Conservation (phyloP, 1,284 basidiomycete genomes). For the Baeospora myosura region DNA sequence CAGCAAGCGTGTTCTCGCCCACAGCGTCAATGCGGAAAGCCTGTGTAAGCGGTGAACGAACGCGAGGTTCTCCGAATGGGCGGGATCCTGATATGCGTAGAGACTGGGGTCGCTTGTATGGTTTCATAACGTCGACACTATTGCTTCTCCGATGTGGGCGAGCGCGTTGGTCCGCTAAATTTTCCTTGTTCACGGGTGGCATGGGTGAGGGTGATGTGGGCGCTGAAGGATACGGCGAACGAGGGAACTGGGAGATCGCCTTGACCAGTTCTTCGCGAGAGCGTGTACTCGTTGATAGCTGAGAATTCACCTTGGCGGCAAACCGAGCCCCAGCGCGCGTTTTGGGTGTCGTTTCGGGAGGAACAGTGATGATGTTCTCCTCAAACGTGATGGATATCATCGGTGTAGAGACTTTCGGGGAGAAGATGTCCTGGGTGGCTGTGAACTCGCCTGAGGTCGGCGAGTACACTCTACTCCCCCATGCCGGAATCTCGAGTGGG, state of each 20-base stretch:
- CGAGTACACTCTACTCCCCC: slow-evolving; percentile 35
- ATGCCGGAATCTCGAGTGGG: slow-evolving; percentile 38
- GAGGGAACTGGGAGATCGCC: slow-evolving; percentile 28
- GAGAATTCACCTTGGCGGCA: slow-evolving; percentile 18
- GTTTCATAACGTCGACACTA: too few relatives aligned
- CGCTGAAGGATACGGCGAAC: slow-evolving; percentile 37
- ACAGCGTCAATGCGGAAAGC: neutral
- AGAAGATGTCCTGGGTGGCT: neutral
- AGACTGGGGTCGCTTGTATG: too few relatives aligned
- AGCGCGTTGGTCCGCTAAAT: neutral
- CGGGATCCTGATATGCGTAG: too few relatives aligned
- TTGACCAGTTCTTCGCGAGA: slow-evolving; percentile 21
- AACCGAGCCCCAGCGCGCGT: slow-evolving; percentile 22
- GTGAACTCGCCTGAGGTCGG: slow-evolving; percentile 28
- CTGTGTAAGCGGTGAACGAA: too few relatives aligned
- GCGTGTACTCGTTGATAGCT: slow-evolving; percentile 16
- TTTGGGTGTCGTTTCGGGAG: slow-evolving; percentile 9
- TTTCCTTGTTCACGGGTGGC: slow-evolving; percentile 13
- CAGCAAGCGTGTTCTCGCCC: slow-evolving; percentile 15
- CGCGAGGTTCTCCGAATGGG: too few relatives aligned
- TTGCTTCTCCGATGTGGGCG: too few relatives aligned
- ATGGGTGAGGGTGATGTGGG: slow-evolving; percentile 18
- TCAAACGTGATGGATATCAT: slow-evolving; percentile 1
- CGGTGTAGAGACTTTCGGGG: neutral
- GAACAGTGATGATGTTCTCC: neutral